A percentile compares a stretch with the other conserved stretches of the same genome.
Evolutionary conservation across 2,329 filamentous ascomycete genomes (phyloP).

Genomic region (Aspergillus clavatus): DNA sequence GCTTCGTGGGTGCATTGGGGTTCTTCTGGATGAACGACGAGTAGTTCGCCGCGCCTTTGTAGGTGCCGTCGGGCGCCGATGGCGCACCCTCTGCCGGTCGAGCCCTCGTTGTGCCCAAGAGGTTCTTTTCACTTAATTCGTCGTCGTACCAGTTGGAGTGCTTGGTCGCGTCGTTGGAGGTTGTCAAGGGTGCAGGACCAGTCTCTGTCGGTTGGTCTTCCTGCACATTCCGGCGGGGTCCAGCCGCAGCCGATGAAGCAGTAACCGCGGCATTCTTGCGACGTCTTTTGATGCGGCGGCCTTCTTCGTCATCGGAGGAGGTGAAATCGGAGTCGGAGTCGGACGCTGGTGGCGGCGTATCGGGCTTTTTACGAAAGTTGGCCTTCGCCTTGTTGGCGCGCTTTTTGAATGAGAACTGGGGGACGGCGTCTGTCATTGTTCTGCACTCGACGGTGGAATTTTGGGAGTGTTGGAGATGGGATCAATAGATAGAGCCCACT

Average conservation of each 20-base stretch:
- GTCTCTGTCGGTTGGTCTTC: conserved; percentile 54
- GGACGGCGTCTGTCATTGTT: conserved; percentile 20
- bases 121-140: conserved; percentile 47
- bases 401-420: conserved; percentile 68
- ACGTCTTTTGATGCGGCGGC: conserved; percentile 72
- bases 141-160: conserved; percentile 86
- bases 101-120: conserved; percentile 29
- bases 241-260: conserved; percentile 51
- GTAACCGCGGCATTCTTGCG: conserved; percentile 66
- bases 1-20: conserved; percentile 62
- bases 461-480: conserved; percentile 31
- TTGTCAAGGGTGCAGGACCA: conserved; percentile 60
- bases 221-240: conserved; percentile 40
- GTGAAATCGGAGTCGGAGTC: conserved; percentile 58
- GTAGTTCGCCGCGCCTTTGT: conserved; percentile 70
- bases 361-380: conserved; percentile 73
- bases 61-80: conserved; percentile 57
- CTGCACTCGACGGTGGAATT: too few species aligned
- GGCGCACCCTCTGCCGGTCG: conserved; percentile 12
- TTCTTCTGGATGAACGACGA: conserved; percentile 75
- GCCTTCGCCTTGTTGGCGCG: conserved; percentile 70
- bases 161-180: conserved; percentile 82
- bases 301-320: conserved; percentile 71
- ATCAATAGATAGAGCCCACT: neutral
- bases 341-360: conserved; percentile 66